Percentiles rank a stretch among this genome's conserved stretches.
phyloP scores from a whole-genome alignment of 805 yeast species.

The Dipodascus geniculatus region DNA sequence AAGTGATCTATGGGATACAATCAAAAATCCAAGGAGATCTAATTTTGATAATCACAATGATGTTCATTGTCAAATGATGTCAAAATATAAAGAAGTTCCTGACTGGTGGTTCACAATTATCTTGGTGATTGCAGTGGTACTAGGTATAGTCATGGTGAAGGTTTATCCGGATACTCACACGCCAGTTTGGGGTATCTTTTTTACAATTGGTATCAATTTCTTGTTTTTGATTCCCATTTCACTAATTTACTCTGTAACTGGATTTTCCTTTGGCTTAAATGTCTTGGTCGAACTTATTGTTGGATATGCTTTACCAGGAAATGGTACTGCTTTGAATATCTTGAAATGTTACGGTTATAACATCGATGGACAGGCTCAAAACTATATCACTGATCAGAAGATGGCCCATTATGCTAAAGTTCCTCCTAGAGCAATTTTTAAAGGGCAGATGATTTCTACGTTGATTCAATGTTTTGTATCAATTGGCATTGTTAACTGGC shows the following conservation, averaged over 20 bases:
- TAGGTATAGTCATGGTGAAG: conserved; percentile 14
- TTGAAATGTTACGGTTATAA: conserved; percentile 32
- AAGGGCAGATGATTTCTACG: conserved; percentile 31
- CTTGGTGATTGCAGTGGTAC: conserved; percentile 29
- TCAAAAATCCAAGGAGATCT: conserved; percentile 4
- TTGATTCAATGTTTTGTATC: conserved; percentile 26
- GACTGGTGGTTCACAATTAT: conserved; percentile 51
- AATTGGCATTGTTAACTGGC: conserved; percentile 24
- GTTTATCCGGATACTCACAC: conserved; percentile 15
- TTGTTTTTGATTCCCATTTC: conserved; percentile 55
- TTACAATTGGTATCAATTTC: conserved; percentile 41
- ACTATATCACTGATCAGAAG: conserved; percentile 44
- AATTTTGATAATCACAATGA: conserved; percentile 10
- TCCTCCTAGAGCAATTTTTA: conserved; percentile 32
- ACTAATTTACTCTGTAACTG: conserved; percentile 48
- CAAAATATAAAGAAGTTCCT: conserved; percentile 49
- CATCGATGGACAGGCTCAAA: conserved; percentile 52
- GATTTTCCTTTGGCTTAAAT: conserved; percentile 44
- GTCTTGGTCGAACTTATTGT: conserved; percentile 53
- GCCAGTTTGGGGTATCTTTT: conserved; percentile 45
- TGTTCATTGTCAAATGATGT: conserved; percentile 27
- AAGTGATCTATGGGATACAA: conserved; percentile 9
- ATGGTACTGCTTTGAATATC: conserved; percentile 41
- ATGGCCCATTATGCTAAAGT: conserved; percentile 34
- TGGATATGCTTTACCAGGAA: conserved; percentile 56